Conservation (phyloP, 257 asterid species). For the Salvia rosmarinus region DNA sequence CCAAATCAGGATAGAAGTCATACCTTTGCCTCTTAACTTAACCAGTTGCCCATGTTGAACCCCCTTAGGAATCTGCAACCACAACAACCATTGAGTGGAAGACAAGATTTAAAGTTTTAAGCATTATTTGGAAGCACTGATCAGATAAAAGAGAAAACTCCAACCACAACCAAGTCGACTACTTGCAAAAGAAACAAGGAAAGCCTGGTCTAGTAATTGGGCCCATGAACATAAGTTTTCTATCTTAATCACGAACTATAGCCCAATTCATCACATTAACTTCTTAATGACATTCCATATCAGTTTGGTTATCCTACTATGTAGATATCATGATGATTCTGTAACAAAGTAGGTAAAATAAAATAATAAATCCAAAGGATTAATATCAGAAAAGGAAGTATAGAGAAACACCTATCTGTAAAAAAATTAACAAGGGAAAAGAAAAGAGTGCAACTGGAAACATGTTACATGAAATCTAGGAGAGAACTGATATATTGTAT, state of each 20-base stretch:
- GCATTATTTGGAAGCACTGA: slow-evolving; percentile 4
- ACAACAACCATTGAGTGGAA: slow-evolving; percentile 35
- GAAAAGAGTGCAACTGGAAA: not conserved
- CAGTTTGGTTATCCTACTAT: slow-evolving; percentile 9
- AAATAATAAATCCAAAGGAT: not conserved
- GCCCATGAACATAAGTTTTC: not conserved
- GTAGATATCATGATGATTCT: not conserved
- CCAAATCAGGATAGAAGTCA: slow-evolving; percentile 28
- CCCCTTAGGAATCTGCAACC: slow-evolving; percentile 81
- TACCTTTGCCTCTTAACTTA: slow-evolving; percentile 85
- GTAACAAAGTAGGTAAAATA: not conserved
- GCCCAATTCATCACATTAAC: slow-evolving; percentile 16
- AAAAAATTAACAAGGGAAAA: slow-evolving; percentile 7
- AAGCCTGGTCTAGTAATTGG: not conserved
- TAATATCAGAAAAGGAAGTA: not conserved
- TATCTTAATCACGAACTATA: not conserved
- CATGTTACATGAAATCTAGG: slow-evolving; percentile 12
- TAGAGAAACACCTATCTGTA: not conserved
- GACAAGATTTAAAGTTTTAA: slow-evolving; percentile 19
- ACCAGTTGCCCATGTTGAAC: slow-evolving; percentile 91
- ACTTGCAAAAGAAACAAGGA: slow-evolving; percentile 10
- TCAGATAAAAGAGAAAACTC: slow-evolving; percentile 3
- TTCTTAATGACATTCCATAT: not conserved
- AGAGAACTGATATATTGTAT: slow-evolving; percentile 31
- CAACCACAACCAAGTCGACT: slow-evolving; percentile 3